Evolutionary conservation across 805 yeast genomes (phyloP).

Genomic region (Debaryomyces castellii): DNA sequence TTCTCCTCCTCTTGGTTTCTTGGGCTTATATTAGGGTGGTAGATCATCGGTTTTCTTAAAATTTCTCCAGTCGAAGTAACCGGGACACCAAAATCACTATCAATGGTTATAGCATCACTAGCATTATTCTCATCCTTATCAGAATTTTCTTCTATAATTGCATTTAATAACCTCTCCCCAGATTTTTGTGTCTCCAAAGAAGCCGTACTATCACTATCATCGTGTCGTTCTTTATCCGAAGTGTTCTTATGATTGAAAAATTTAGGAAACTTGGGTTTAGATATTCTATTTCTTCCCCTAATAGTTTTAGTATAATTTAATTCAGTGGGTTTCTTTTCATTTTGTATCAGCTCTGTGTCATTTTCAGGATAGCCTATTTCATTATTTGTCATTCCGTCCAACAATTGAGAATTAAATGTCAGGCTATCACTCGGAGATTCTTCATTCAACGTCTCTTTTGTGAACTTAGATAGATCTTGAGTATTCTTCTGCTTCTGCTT

Average conservation of each 20-base stretch:
- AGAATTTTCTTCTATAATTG: neutral
- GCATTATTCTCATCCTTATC: slow-evolving; percentile 1
- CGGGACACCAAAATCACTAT: slow-evolving; percentile 31
- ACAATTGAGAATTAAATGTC: neutral
- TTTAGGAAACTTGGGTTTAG: slow-evolving; percentile 6
- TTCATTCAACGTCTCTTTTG: neutral
- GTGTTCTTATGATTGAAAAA: slow-evolving; percentile 1
- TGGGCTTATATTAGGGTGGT: neutral
- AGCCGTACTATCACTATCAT: slow-evolving; percentile 8
- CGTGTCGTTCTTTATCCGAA: neutral
- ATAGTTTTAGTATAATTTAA: slow-evolving; percentile 10
- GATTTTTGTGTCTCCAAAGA: neutral
- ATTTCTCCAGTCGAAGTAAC: slow-evolving; percentile 22
- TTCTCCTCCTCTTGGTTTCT: slow-evolving; percentile 12
- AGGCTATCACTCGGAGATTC: neutral
- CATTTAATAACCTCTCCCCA: neutral
- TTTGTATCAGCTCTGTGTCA: slow-evolving; percentile 14
- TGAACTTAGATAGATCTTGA: slow-evolving; percentile 3
- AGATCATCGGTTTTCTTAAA: neutral
- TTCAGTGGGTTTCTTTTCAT: slow-evolving; percentile 5
- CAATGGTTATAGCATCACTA: slow-evolving; percentile 23
- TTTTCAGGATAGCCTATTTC: slow-evolving; percentile 14
- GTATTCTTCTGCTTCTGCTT: neutral
- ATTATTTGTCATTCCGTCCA: neutral
- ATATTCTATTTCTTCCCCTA: slow-evolving; percentile 1